Conservation (phyloP, 1,284 basidiomycete species). For the Heterobasidion occidentale region DNA sequence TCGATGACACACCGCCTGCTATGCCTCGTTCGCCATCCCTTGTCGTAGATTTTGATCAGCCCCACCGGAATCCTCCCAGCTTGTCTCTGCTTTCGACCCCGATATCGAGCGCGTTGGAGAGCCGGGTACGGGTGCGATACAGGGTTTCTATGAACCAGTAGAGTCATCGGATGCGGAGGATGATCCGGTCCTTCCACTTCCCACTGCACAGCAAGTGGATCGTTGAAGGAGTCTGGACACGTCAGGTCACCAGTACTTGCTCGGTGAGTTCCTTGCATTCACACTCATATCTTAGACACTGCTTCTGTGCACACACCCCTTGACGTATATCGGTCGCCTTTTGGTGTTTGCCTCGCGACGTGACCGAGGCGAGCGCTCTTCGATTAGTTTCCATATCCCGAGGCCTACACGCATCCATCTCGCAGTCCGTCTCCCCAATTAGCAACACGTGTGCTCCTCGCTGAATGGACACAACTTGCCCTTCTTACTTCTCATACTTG, state of each 20-base stretch:
- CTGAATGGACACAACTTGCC: not conserved
- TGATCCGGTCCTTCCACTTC: not conserved
- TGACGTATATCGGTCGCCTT: too few species aligned
- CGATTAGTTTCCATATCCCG: too few species aligned
- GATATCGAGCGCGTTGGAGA: not conserved
- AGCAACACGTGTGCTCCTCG: not conserved
- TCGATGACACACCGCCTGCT: not conserved
- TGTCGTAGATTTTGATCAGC: not conserved
- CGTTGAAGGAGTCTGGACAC: slow-evolving; percentile 3
- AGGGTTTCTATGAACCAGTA: not conserved
- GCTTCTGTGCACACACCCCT: too few species aligned
- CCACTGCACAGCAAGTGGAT: not conserved
- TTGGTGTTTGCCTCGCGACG: too few species aligned
- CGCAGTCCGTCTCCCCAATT: too few species aligned
- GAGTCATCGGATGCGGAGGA: not conserved
- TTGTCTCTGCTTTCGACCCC: not conserved
- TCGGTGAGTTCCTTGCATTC: slow-evolving; percentile 6
- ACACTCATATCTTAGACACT: not conserved
- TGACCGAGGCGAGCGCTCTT: too few species aligned
- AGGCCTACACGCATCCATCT: too few species aligned
- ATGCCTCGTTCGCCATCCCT: not conserved
- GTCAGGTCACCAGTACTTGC: slow-evolving; percentile 11
- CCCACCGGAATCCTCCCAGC: not conserved
- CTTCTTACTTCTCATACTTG: not conserved
- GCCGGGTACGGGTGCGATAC: not conserved